These are phyloP conservation scores for Phellinidium pouzarii DNA, from an alignment of 1,284 basidiomycete genomes.

Conservation along the genomic window DNA sequence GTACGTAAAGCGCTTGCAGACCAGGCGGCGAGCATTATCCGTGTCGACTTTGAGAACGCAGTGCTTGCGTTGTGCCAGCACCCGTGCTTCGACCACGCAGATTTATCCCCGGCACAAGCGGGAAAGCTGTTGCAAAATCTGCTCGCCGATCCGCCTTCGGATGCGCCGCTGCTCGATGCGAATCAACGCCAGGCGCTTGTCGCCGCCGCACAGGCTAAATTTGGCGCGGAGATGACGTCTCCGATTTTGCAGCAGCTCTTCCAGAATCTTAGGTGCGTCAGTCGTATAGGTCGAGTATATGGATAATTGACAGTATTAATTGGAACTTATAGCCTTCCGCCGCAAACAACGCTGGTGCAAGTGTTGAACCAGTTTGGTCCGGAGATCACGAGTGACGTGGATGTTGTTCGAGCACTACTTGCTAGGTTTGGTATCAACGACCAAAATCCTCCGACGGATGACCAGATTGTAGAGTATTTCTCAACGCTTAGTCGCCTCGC, in stretches of 20 bases:
- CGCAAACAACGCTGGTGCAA: constrained; percentile 64
- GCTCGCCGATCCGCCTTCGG: constrained; percentile 50
- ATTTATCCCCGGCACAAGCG: constrained; percentile 66
- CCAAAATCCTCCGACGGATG: constrained; percentile 58
- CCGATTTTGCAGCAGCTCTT: constrained; percentile 46
- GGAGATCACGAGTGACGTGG: constrained; percentile 67
- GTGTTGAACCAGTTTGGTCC: constrained; percentile 67
- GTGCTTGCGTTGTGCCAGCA: constrained; percentile 65
- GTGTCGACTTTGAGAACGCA: constrained; percentile 70
- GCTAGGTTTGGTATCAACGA: constrained; percentile 68
- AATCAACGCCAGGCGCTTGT: constrained; percentile 68
- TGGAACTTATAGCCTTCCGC: constrained; percentile 43
- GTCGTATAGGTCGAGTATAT: constrained; percentile 7
- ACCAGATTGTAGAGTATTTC: constrained; percentile 63
- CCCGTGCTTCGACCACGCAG: constrained; percentile 73
- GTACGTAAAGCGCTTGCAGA: constrained; percentile 63
- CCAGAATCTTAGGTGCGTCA: constrained; percentile 42
- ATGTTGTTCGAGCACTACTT: constrained; percentile 61
- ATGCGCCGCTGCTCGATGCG: constrained; percentile 61
- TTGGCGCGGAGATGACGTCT: constrained; percentile 49
- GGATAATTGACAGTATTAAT: background rate
- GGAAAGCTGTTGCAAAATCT: constrained; percentile 76
- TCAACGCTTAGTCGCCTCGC: constrained; percentile 59
- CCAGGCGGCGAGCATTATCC: constrained; percentile 63
- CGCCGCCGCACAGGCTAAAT: constrained; percentile 66